Base-by-base conservation (phyloP, 1,284 basidiomycete genomes). In the Naganishia sp. region DNA sequence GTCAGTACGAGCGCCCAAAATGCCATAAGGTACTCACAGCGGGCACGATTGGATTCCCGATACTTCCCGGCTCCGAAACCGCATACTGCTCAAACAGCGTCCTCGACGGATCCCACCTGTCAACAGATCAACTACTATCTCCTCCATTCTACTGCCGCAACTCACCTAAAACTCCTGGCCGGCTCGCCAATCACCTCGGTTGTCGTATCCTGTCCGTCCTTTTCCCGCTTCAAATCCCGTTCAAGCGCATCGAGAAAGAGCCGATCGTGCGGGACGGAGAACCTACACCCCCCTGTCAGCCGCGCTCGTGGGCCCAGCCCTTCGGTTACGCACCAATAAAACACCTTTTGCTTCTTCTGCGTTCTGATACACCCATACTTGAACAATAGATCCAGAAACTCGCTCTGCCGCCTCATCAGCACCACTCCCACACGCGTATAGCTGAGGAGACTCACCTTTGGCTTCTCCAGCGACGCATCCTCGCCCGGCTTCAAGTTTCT, bases 361-460 rank as follows among this genome's bases (percentile, higher is more conserved):
- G 93, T 95, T 49, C 92, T 86, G 70, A 96, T 94, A 77, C 92
- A 94, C 74, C 93, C 91, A 73, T 91, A 92, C 78, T 93, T 92
- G 86, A 94, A 95, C 17, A 96, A 82, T 41, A 94, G 83, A 74
- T 95, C 92, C 18, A 96, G 83, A 83, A 93, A 89, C n/a, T 72
- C 1, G 76, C 77, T 66, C 78, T 79, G 56, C 25, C 21, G 7
- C 3, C 18, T 43, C n/a, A 50, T 39, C 25, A 13, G 10, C 51
- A 52, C 11, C 41, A 66, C 17, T n/a, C 11, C 46, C 17, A 18
- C 17, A 23, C 3, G 23, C 1, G 31, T 42, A 6, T 21, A 6
- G 4, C 6, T 1, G 32, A 2, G 17, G 28, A 17, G 62, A n/a
- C 83, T 58, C 66, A 91, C 92, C 87, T 95, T 93, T 32, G 93